Evolutionary conservation across 208 protist species (phyloP).

Genomic region (Naegleria lovaniensis): DNA sequence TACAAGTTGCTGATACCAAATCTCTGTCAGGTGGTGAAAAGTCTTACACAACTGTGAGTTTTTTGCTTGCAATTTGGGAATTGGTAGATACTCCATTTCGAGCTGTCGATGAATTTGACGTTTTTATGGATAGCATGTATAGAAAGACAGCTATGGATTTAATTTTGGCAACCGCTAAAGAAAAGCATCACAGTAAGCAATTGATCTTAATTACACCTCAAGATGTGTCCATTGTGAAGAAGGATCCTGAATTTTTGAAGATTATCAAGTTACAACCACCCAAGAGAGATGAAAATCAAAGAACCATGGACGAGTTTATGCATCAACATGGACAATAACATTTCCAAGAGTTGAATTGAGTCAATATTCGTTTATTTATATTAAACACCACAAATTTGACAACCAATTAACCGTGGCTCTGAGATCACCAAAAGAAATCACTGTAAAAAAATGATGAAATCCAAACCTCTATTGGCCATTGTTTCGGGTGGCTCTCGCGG

Average conservation of each 20-base stretch:
- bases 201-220: constrained; percentile 43
- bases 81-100: constrained; percentile 34
- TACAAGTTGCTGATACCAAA: neutral
- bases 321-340: neutral
- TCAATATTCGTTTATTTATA: too few relatives aligned
- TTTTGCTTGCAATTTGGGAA: constrained; percentile 37
- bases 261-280: neutral
- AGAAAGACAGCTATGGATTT: constrained; percentile 33
- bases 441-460: too few relatives aligned
- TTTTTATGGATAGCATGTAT: constrained; percentile 42
- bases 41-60: constrained; percentile 38
- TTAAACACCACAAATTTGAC: too few relatives aligned
- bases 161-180: constrained; percentile 3
- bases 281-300: constrained; percentile 19
- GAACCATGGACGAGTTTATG: constrained; percentile 18
- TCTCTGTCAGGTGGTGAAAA: constrained; percentile 40
- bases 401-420: too few relatives aligned
- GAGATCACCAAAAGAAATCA: too few relatives aligned
- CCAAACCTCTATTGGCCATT: neutral
- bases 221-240: constrained; percentile 18
- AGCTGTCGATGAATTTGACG: constrained; percentile 43
- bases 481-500: neutral
- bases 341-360: too few relatives aligned
- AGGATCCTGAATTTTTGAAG: neutral
- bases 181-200: constrained; percentile 22